These are phyloP conservation scores for Tuber indicum DNA, from an alignment of 495 filamentous ascomycete species.

Conservation along the genomic window DNA sequence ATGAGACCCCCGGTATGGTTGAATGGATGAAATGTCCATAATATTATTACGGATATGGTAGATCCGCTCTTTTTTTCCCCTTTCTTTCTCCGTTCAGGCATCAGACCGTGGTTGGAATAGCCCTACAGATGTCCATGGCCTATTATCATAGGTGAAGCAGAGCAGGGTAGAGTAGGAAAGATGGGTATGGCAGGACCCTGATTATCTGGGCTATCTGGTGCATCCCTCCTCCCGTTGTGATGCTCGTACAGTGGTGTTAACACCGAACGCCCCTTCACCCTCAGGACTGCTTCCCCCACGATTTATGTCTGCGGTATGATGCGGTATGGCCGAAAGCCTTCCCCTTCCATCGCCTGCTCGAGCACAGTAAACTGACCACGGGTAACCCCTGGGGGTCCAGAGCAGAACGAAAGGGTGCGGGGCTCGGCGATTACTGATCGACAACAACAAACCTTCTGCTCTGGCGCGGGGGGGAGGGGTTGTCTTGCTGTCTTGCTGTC, in stretches of 20 bases:
- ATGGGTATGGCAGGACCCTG: not conserved
- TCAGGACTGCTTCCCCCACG: not conserved
- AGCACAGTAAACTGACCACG: not conserved
- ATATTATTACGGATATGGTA: not conserved
- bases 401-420: not conserved
- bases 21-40: not conserved
- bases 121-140: not conserved
- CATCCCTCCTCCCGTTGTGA: not conserved
- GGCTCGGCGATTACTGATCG: conserved; percentile 5
- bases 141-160: not conserved
- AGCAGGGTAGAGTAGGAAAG: not conserved
- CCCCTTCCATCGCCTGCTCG: not conserved
- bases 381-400: not conserved
- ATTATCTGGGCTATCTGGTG: not conserved
- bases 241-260: not conserved
- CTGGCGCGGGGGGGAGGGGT: not conserved
- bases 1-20: not conserved
- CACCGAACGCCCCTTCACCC: not conserved
- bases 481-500: not conserved
- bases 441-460: not conserved
- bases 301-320: not conserved
- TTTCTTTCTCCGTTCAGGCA: not conserved
- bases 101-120: not conserved
- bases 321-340: not conserved
- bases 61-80: not conserved